phyloP scores from a whole-genome alignment of 495 filamentous ascomycete species.

The Hypoxylon trugodes region DNA sequence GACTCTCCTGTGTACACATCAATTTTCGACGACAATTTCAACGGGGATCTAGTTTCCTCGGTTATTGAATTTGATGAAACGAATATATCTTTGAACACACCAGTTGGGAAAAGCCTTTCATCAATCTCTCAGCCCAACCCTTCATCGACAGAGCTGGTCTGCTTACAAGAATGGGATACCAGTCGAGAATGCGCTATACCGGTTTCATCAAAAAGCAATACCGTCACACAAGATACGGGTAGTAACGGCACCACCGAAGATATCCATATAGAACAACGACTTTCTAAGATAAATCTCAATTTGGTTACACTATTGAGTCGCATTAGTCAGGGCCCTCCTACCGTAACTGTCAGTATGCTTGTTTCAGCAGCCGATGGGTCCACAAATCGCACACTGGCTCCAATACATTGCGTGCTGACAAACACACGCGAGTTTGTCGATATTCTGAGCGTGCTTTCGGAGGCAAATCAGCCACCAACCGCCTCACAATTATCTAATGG shows the following conservation, averaged over 20 bases:
- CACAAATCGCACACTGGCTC: background rate
- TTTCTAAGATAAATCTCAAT: slow-evolving; percentile 28
- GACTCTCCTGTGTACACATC: slow-evolving; percentile 6
- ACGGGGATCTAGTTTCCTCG: slow-evolving; percentile 8
- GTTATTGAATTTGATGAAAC: background rate
- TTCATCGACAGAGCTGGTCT: background rate
- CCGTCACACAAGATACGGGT: background rate
- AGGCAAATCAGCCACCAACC: background rate
- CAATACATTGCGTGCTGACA: slow-evolving; percentile 15
- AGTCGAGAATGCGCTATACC: background rate
- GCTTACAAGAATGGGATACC: background rate
- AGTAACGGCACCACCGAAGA: background rate
- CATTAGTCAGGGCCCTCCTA: slow-evolving; percentile 10
- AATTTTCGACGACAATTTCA: slow-evolving; percentile 7
- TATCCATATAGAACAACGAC: slow-evolving; percentile 18
- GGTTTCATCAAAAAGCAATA: background rate
- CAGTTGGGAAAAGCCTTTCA: background rate
- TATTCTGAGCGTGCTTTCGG: slow-evolving; percentile 13
- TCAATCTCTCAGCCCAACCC: background rate
- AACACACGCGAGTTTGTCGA: slow-evolving; percentile 25
- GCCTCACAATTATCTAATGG: background rate
- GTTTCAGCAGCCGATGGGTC: slow-evolving; percentile 6
- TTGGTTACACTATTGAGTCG: slow-evolving; percentile 15
- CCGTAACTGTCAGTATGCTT: slow-evolving; percentile 13
- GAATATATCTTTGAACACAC: background rate